Evolutionary conservation across 805 yeast species (phyloP).

Genomic region (Wickerhamiella azymoides): DNA sequence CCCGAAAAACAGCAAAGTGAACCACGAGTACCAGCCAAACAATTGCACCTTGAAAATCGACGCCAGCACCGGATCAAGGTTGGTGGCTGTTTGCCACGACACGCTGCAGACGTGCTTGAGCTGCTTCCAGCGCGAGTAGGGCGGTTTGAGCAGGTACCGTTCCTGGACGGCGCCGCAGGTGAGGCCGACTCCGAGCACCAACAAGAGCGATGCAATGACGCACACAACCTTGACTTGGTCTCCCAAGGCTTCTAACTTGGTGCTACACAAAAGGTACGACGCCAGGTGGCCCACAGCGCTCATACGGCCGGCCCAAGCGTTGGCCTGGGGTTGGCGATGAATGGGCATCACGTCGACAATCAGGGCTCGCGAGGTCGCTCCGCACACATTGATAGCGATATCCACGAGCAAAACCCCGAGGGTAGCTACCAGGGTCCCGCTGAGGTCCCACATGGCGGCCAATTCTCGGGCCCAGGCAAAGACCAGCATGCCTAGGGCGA

Average conservation of each 20-base stretch:
- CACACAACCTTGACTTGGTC: slow-evolving; percentile 40
- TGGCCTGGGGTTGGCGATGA: slow-evolving; percentile 42
- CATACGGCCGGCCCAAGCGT: slow-evolving; percentile 57
- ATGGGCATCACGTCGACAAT: slow-evolving; percentile 49
- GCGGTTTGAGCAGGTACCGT: slow-evolving; percentile 31
- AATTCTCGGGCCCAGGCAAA: slow-evolving; percentile 31
- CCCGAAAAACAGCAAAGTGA: slow-evolving; percentile 50
- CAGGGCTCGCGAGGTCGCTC: slow-evolving; percentile 46
- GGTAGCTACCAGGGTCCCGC: slow-evolving; percentile 21
- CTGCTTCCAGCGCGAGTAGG: background rate
- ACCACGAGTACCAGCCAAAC: slow-evolving; percentile 57
- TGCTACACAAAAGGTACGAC: slow-evolving; percentile 41
- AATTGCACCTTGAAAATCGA: slow-evolving; percentile 43
- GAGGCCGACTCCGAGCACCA: slow-evolving; percentile 29
- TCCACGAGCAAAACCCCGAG: slow-evolving; percentile 42
- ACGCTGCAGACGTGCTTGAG: background rate
- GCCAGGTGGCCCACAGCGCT: slow-evolving; percentile 45
- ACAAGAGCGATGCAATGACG: slow-evolving; percentile 29
- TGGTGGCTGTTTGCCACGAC: slow-evolving; percentile 2
- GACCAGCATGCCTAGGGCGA: slow-evolving; percentile 33
- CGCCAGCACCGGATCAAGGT: slow-evolving; percentile 37
- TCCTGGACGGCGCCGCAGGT: slow-evolving; percentile 35
- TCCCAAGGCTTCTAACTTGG: slow-evolving; percentile 30
- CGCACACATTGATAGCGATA: slow-evolving; percentile 44
- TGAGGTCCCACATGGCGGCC: slow-evolving; percentile 23